Conservation (phyloP, 441 rosid genomes). For the Capsella rubella region DNA sequence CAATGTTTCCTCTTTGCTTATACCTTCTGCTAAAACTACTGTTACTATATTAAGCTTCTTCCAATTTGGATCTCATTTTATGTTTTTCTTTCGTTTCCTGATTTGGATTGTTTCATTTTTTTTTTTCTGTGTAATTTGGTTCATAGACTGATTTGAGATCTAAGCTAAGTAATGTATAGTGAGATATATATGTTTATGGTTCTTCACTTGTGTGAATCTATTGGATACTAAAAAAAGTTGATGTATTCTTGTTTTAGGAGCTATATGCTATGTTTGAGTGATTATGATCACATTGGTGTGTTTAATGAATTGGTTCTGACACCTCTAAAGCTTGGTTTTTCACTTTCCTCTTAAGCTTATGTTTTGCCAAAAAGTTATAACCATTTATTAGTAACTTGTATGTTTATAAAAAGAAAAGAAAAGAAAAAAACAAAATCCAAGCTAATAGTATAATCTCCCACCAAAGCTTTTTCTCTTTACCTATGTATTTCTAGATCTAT, state of each 20-base stretch:
- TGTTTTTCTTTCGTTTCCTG: not conserved
- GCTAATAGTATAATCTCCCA: not conserved
- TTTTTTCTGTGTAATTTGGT: slow-evolving; percentile 15
- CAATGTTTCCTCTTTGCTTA: slow-evolving; percentile 23
- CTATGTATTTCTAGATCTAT: not conserved
- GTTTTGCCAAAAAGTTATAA: no score
- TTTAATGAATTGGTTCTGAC: not conserved
- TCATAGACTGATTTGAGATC: slow-evolving; percentile 26
- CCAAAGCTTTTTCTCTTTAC: not conserved
- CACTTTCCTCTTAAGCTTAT: not conserved
- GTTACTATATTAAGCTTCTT: slow-evolving; percentile 37
- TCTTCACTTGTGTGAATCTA: slow-evolving; percentile 23
- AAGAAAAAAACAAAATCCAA: no score
- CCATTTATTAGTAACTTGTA: no score
- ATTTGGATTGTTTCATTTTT: slow-evolving; percentile 17
- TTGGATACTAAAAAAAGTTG: not conserved
- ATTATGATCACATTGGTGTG: not conserved
- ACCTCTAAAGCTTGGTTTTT: not conserved
- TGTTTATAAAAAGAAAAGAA: no score
- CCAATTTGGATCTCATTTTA: not conserved
- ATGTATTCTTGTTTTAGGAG: slow-evolving; percentile 12
- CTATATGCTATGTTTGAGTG: slow-evolving; percentile 9
- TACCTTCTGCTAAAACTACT: slow-evolving; percentile 10
- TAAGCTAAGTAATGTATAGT: slow-evolving; percentile 13
- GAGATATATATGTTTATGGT: slow-evolving; percentile 7